phyloP scores from a whole-genome alignment of 2,329 filamentous ascomycete species.

The Decorospora gaudefroyi region DNA sequence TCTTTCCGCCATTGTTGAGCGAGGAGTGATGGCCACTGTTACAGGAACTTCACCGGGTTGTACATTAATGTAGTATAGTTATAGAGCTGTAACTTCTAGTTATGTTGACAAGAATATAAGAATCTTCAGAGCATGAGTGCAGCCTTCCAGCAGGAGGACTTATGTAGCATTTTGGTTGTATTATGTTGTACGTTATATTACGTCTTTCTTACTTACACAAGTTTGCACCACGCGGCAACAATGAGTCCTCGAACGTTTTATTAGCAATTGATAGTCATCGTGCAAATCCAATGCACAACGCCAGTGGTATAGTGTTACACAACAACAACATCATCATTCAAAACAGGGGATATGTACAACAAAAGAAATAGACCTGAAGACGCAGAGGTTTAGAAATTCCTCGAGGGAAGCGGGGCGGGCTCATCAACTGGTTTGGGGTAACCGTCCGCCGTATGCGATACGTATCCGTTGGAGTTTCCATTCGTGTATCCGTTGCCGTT shows the following conservation, averaged over 20 bases:
- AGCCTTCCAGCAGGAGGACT: too few relatives aligned
- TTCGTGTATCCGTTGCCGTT: slow-evolving; percentile 10
- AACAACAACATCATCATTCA: slow-evolving; percentile 3
- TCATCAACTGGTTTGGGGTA: slow-evolving; percentile 26
- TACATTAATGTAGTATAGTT: slow-evolving; percentile 4
- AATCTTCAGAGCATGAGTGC: too few relatives aligned
- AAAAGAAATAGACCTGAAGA: slow-evolving; percentile 8
- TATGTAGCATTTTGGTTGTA: too few relatives aligned
- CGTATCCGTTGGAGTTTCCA: slow-evolving; percentile 11
- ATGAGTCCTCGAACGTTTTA: neutral
- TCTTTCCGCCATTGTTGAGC: slow-evolving; percentile 56
- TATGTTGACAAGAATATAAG: too few relatives aligned
- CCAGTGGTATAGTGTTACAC: slow-evolving; percentile 14
- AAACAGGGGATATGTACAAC: slow-evolving; percentile 6
- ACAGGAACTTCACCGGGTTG: too few relatives aligned
- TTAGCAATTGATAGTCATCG: slow-evolving; percentile 2
- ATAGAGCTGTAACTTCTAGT: slow-evolving; percentile 7
- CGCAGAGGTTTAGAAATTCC: slow-evolving; percentile 41
- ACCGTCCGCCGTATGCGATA: slow-evolving; percentile 19
- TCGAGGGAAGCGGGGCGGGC: slow-evolving; percentile 28
- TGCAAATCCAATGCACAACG: slow-evolving; percentile 1
- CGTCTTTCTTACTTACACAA: too few relatives aligned
- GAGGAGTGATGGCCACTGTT: too few relatives aligned
- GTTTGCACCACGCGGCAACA: too few relatives aligned
- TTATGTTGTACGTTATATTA: too few relatives aligned